Percentiles rank a stretch among this genome's conserved stretches.
Conservation (phyloP, 75 land plant genomes). For the Selaginella moellendorffii region DNA sequence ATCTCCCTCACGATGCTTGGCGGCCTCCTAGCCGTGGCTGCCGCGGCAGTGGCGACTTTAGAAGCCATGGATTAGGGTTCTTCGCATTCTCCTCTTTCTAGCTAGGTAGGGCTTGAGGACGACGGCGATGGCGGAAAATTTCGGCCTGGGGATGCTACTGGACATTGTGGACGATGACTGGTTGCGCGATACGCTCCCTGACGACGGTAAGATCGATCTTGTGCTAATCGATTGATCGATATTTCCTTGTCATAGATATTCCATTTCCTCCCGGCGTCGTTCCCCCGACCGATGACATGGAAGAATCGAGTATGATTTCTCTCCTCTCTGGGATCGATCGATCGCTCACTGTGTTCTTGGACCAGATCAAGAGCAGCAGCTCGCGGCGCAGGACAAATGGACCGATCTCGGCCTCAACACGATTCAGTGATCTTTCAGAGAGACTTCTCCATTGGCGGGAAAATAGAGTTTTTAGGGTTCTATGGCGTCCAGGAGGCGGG, state of each 20-base stretch:
- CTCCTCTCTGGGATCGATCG: too few relatives aligned
- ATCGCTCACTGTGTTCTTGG: not conserved
- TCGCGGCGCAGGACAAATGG: constrained; percentile 31
- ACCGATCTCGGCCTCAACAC: constrained; percentile 30
- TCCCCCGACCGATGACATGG: constrained; percentile 29
- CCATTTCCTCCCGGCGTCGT: constrained; percentile 28
- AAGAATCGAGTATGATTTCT: constrained; percentile 18
- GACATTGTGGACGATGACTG: constrained; percentile 88
- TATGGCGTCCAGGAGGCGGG: not conserved
- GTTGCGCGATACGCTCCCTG: constrained; percentile 63
- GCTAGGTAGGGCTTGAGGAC: not conserved
- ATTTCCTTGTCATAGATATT: constrained; percentile 14
- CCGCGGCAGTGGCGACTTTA: not conserved
- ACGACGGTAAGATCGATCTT: constrained; percentile 38
- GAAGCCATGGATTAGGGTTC: not conserved
- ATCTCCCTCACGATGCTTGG: not conserved
- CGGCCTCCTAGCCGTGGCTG: not conserved
- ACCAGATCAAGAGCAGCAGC: constrained; percentile 30
- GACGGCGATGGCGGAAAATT: constrained; percentile 16
- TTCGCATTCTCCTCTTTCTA: too few relatives aligned
- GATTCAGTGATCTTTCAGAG: constrained; percentile 25
- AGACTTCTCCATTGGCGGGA: too few relatives aligned
- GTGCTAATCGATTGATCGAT: not conserved
- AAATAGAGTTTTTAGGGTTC: not conserved
- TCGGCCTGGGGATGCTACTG: constrained; percentile 54